These are phyloP conservation scores for Passalora sequoiae DNA, from an alignment of 2,329 filamentous ascomycete species.

Conservation along the genomic window DNA sequence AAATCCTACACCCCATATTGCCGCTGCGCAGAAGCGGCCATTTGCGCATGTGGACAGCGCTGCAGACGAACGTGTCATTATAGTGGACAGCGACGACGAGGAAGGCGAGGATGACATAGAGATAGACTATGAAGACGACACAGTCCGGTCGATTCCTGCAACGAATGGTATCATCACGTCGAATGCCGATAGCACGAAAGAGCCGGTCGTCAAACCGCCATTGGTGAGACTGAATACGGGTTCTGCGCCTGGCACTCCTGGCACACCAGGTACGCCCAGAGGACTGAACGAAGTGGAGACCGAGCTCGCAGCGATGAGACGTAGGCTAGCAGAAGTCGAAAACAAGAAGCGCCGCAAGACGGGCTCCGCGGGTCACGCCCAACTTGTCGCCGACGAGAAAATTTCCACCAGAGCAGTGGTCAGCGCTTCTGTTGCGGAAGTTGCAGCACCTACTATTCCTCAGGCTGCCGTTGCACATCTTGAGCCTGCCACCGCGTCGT, in stretches of 20 bases:
- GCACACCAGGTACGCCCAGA: conserved; percentile 10
- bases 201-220: too few species aligned
- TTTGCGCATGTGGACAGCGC: conserved; percentile 52
- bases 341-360: conserved; percentile 38
- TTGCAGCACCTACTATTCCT: too few species aligned
- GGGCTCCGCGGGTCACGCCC: conserved; percentile 20
- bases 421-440: too few species aligned
- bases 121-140: conserved; percentile 11
- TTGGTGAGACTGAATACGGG: not conserved
- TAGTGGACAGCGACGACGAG: conserved; percentile 72
- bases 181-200: too few species aligned
- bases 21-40: conserved; percentile 51
- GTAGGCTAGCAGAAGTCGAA: conserved; percentile 39
- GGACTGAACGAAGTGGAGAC: conserved; percentile 20
- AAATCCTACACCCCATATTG: not conserved
- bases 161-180: not conserved
- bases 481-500: too few species aligned
- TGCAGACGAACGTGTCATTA: conserved; percentile 63
- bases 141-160: not conserved
- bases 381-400: not conserved
- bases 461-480: too few species aligned
- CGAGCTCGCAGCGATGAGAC: conserved; percentile 24
- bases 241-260: conserved; percentile 13
- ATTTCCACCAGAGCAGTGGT: too few species aligned
- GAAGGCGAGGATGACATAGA: conserved; percentile 34